Percentiles rank a stretch among this genome's conserved stretches.
These are phyloP conservation scores for Mycocentrospora acerina DNA, from an alignment of 2,329 filamentous ascomycete species.

Conservation along the genomic window DNA sequence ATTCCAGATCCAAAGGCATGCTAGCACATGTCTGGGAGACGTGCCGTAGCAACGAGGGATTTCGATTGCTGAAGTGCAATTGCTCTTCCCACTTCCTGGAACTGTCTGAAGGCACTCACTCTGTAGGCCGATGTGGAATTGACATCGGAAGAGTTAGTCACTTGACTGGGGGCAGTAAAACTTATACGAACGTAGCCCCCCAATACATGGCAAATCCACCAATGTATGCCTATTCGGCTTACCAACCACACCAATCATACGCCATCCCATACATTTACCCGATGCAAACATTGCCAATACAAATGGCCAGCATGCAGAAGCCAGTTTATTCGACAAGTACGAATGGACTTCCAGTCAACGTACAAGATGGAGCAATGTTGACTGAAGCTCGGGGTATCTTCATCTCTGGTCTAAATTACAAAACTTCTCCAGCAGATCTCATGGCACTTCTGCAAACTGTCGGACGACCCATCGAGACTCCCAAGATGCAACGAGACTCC, in stretches of 20 bases:
- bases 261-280: conserved; percentile 18
- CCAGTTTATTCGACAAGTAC: conserved; percentile 34
- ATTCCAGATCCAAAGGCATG: conserved; percentile 22
- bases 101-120: conserved; percentile 28
- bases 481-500: conserved; percentile 26
- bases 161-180: conserved; percentile 12
- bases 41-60: conserved; percentile 27
- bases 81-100: conserved; percentile 31
- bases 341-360: conserved; percentile 39
- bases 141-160: conserved; percentile 30
- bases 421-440: conserved; percentile 27
- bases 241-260: conserved; percentile 23
- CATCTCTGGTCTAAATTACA: conserved; percentile 35
- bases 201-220: conserved; percentile 21
- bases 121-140: conserved; percentile 31
- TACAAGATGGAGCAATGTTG: conserved; percentile 36
- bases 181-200: conserved; percentile 7
- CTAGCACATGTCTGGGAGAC: conserved; percentile 39
- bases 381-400: conserved; percentile 43
- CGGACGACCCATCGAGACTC: conserved; percentile 24
- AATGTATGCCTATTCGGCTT: conserved; percentile 25
- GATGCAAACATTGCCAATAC: conserved; percentile 16
- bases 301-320: conserved; percentile 7
- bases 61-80: conserved; percentile 37
- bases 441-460: conserved; percentile 25